Base-by-base conservation (phyloP, 345 rosid genomes). In the Melastoma malabathricum region DNA sequence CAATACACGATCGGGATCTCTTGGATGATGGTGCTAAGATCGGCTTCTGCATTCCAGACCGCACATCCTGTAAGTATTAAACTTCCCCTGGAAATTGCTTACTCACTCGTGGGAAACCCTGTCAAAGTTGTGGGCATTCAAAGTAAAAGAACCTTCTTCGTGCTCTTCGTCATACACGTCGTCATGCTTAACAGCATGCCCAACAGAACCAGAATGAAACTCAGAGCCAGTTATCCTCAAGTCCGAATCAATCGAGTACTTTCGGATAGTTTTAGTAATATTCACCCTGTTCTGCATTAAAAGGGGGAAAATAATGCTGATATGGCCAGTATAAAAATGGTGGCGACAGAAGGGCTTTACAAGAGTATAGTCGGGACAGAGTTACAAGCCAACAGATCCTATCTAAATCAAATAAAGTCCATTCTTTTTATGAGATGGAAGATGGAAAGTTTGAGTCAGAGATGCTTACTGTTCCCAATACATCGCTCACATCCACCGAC, bases 381-480 rank as follows among this genome's bases (percentile, higher is more conserved):
- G 38, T 31, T 5, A 5, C 7, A 31, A 31, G 5, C 2, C 38
- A 31, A 31, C 7, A 31, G n/a, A n/a, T n/a, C 9, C 1, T 7
- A 31, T 31, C 38, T 6, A 31, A 31, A 31, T 31, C 38, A 31
- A 5, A 31, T 2, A 31, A 31, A 31, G 38, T 31, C 38, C 38
- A 31, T 31, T 31, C 38, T 6, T 27, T 27, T 27, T 3, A 48
- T 14, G 47, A 48, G 56, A 18, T 16, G 19, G 45, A 64, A 56
- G 45, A n/a, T 58, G 50, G 67, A 3, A 34, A 50, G 22, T 57
- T 51, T 10, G 15, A 44, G 52, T 6, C 15, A 59, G 44, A 29
- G 63, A 54, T 67, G 79, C 99, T 93, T 85, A 93, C 97, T 66
- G 99, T 88, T 79, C 99, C 99, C 75, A 93, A 65, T 61, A 85